A percentile compares a stretch with the other conserved stretches of the same genome.
These are phyloP conservation scores for Phlyctochytrium planicorne DNA, from an alignment of 192 early-diverging fungal genomes.

Conservation along the genomic window DNA sequence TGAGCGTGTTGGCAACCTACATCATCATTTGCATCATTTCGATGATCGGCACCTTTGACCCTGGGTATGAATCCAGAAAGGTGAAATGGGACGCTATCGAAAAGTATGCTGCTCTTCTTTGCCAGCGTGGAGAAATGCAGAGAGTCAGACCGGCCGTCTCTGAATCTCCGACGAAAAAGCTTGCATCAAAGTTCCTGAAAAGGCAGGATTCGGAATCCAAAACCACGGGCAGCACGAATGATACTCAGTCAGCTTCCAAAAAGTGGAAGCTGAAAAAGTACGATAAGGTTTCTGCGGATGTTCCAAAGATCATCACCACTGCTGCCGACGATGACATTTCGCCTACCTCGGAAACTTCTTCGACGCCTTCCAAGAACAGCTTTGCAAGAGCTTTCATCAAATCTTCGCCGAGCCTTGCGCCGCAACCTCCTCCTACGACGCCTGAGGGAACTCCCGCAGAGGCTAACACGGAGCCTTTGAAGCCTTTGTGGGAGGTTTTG, in stretches of 20 bases:
- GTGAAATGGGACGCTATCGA: not conserved
- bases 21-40: not conserved
- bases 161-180: not conserved
- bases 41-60: not conserved
- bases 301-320: not conserved
- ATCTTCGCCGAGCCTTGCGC: not conserved
- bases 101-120: not conserved
- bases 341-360: not conserved
- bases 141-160: not conserved
- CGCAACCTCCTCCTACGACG: not conserved
- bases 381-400: not conserved
- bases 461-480: not conserved
- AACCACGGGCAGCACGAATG: not conserved
- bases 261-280: not conserved
- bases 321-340: not conserved
- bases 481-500: not conserved
- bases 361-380: not conserved
- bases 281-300: not conserved
- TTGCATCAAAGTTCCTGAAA: not conserved
- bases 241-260: too few species aligned
- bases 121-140: not conserved
- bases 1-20: not conserved
- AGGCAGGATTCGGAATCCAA: too few species aligned
- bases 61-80: not conserved
- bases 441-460: not conserved